These are phyloP conservation scores for Fraxinus albicans DNA, from an alignment of 305 asterid genomes.

Conservation along the genomic window DNA sequence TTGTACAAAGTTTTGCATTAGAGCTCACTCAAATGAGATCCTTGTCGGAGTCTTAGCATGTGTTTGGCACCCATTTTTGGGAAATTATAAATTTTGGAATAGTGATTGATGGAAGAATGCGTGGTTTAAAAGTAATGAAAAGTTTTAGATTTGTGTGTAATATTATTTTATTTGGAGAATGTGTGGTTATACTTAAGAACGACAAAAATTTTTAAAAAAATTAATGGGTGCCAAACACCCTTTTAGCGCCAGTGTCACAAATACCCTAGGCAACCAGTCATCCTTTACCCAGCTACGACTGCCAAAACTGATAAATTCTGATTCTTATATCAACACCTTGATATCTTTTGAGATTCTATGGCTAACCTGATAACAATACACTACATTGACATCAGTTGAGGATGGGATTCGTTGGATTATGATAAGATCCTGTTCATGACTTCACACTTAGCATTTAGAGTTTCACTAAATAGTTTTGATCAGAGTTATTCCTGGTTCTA, in stretches of 20 bases:
- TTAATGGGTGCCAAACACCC: too few relatives aligned
- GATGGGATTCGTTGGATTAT: background rate
- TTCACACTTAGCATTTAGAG: conserved; percentile 9
- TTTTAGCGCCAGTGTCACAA: background rate
- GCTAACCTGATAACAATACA: background rate
- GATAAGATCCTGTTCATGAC: background rate
- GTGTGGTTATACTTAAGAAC: too few relatives aligned
- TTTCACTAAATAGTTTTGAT: background rate
- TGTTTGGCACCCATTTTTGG: too few relatives aligned
- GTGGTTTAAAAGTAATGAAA: too few relatives aligned
- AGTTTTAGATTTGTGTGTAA: too few relatives aligned
- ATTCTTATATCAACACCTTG: background rate
- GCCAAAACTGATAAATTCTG: background rate
- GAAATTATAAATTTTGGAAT: too few relatives aligned
- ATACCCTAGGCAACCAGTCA: background rate
- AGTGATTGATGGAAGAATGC: too few relatives aligned
- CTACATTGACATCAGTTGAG: background rate
- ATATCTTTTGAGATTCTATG: background rate
- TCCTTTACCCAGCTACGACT: background rate
- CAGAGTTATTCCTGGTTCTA: background rate
- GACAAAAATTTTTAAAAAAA: too few relatives aligned
- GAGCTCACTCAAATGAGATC: background rate
- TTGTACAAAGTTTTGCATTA: background rate
- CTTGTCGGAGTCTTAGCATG: background rate
- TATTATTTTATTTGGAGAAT: too few relatives aligned